Conservation (phyloP, 2,329 filamentous ascomycete genomes). For the Aspergillus eucalypticola region DNA sequence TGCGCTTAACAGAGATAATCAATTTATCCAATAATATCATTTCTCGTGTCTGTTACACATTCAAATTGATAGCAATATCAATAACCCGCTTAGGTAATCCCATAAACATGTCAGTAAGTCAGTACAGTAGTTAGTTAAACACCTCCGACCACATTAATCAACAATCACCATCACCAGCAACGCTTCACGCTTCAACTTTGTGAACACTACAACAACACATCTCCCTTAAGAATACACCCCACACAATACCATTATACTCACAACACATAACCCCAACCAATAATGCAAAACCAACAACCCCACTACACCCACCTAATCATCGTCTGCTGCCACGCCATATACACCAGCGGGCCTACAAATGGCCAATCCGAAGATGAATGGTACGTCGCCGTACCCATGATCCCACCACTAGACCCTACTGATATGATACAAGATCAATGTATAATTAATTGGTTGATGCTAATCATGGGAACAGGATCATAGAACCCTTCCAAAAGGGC, state of each 20-base stretch:
- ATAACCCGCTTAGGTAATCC: no score
- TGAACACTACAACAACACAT: not conserved
- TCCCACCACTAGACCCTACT: not conserved
- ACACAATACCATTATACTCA: not conserved
- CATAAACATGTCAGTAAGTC: no score
- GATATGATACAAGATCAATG: not conserved
- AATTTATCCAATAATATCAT: not conserved
- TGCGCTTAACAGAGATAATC: not conserved
- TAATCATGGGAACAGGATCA: slow-evolving; percentile 52
- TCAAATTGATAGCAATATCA: no score
- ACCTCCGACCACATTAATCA: no score
- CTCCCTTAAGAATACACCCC: not conserved
- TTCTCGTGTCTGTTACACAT: no score
- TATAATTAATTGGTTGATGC: not conserved
- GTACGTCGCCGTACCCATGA: slow-evolving; percentile 33
- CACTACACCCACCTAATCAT: slow-evolving; percentile 62
- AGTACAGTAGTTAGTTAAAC: no score
- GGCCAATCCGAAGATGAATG: slow-evolving; percentile 63
- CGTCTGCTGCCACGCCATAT: slow-evolving; percentile 84
- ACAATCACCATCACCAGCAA: no score
- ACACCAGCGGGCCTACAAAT: slow-evolving; percentile 58
- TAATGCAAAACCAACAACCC: not conserved
- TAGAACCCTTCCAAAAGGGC: slow-evolving; percentile 73
- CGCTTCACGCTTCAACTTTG: no score
- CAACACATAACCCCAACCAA: not conserved